Evolutionary conservation across 2,329 filamentous ascomycete genomes (phyloP).

Genomic region (Aureobasidium subglaciale): DNA sequence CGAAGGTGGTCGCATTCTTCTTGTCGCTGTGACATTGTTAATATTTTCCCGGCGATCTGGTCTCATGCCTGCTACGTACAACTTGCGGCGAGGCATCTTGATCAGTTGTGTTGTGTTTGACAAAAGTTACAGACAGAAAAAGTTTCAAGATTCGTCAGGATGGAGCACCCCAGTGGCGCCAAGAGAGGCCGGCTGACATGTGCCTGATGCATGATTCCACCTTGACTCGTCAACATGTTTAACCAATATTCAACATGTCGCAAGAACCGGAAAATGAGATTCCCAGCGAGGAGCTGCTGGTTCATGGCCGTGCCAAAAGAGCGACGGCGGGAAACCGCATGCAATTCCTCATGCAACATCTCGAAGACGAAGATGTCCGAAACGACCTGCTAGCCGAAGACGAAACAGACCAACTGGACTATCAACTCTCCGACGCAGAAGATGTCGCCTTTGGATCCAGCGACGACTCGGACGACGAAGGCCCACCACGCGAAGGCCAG

Average conservation of each 20-base stretch:
- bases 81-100: conserved; percentile 67
- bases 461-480: conserved; percentile 70
- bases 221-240: not conserved
- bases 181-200: not conserved
- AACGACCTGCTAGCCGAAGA: conserved; percentile 42
- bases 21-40: conserved; percentile 50
- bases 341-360: conserved; percentile 64
- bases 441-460: conserved; percentile 83
- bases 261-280: conserved; percentile 11
- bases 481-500: conserved; percentile 33
- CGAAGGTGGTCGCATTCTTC: conserved; percentile 87
- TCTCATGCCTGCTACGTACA: conserved; percentile 44
- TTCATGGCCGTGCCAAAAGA: conserved; percentile 65
- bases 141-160: not conserved
- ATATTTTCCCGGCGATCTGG: not conserved
- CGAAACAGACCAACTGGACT: conserved; percentile 51
- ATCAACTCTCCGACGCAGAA: conserved; percentile 42
- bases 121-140: not conserved
- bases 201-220: not conserved
- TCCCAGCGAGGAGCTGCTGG: conserved; percentile 37
- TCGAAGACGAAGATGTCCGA: conserved; percentile 35
- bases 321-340: conserved; percentile 80
- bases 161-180: not conserved
- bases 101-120: not conserved
- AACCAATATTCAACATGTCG: conserved; percentile 4